Percentiles rank a stretch among this genome's conserved stretches.
phyloP scores from a whole-genome alignment of 768 basidiomycete species.

The Kwoniella dejecticola region DNA sequence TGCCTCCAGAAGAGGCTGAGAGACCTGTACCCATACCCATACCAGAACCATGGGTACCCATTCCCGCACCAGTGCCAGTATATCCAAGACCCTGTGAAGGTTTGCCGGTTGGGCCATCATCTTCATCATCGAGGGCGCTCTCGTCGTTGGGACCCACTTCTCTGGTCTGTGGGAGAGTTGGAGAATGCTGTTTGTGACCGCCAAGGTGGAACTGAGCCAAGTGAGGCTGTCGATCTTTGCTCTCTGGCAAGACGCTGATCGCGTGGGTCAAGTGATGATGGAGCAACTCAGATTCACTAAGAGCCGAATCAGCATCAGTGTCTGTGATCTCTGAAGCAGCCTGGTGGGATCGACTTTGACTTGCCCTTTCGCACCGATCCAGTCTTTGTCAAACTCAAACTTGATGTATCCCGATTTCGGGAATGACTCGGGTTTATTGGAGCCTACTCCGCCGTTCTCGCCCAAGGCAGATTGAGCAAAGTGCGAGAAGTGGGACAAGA shows the following conservation, averaged over 20 bases:
- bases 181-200: neutral
- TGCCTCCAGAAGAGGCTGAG: neutral
- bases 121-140: neutral
- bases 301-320: slow-evolving; percentile 1
- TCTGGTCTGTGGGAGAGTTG: slow-evolving; percentile 1
- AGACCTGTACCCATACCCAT: neutral
- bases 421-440: slow-evolving; percentile 7
- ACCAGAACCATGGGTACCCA: neutral
- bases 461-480: slow-evolving; percentile 17
- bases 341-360: neutral
- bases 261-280: slow-evolving; percentile 44
- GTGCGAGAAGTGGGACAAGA: slow-evolving; percentile 32
- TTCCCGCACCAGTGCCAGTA: neutral
- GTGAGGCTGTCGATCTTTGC: slow-evolving; percentile 9
- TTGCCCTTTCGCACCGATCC: slow-evolving; percentile 54
- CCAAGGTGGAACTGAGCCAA: slow-evolving; percentile 19
- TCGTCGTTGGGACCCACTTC: slow-evolving; percentile 7
- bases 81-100: neutral
- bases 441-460: slow-evolving; percentile 16
- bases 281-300: slow-evolving; percentile 49
- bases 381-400: slow-evolving; percentile 54
- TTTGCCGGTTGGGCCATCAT: neutral
- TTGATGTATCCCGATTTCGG: slow-evolving; percentile 48
- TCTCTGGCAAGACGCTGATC: slow-evolving; percentile 19
- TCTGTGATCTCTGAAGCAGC: neutral